Evolutionary conservation across 768 basidiomycete species (phyloP), one percentile per base, ranked within the genome.

Genomic region (Pleurotus djamor): DNA sequence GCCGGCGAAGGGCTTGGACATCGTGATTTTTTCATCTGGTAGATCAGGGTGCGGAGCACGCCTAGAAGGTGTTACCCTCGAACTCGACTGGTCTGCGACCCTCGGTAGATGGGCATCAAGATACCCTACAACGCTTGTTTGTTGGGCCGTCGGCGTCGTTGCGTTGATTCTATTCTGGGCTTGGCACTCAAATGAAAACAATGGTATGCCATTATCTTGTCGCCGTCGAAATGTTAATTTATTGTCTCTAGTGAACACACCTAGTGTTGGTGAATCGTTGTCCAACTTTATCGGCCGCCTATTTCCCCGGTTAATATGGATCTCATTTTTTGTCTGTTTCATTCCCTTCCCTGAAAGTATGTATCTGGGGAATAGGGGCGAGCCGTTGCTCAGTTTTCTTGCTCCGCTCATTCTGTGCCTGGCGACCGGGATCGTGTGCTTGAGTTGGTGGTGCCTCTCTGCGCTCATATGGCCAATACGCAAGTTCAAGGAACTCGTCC

Each of bases 141-240:
- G 82, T 32, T 97, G 95, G 89, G 79, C 86, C 2, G 74, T 89
- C 2, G 93, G 90, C 4, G 71, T 92, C n/a, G 82, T 86, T 1
- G 76, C 82, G 4, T 63, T 91, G 13, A 65, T 87, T 0, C 57
- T 90, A 17, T 87, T 83, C 63, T 70, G 78, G 36, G 80, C 79
- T 5, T 86, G 83, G 84, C 69, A 68, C n/a, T 58, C 63, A 44
- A 65, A 66, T 35, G 76, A 78, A 58, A 57, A 62, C 35, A 65
- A 61, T 38, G 66, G 71, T 72, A 51, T 61, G 72, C 69, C 48
- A 34, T 66, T 60, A 17, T 28, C 54, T 58, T 43, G 12, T 48
- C 50, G 44, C 7, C 21, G 38, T 35, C 17, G 13, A 45, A 38
- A 14, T 4, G 49, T 41, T 55, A 48, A 55, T 28, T 17, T 49